These are phyloP conservation scores for Rhododendron griersonianum DNA, from an alignment of 148 eudicot species.

Conservation along the genomic window DNA sequence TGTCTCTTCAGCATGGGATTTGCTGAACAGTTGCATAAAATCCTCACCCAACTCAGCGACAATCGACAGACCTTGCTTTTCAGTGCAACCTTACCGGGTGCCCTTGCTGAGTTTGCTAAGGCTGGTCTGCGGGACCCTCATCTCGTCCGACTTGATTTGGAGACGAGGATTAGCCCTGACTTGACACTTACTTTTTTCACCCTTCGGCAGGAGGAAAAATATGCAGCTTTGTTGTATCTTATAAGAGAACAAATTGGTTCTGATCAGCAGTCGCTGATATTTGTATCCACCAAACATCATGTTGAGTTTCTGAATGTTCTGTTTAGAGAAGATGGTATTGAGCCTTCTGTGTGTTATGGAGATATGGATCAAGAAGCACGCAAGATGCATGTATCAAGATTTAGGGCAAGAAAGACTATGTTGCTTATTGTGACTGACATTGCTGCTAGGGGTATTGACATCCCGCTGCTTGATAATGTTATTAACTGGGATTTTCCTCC, in stretches of 20 bases:
- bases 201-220: conserved; percentile 82
- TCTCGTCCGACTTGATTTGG: conserved; percentile 84
- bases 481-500: conserved; percentile 88
- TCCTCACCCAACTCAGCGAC: conserved; percentile 69
- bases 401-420: conserved; percentile 84
- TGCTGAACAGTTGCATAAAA: conserved; percentile 83
- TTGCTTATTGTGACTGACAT: conserved; percentile 86
- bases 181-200: conserved; percentile 72
- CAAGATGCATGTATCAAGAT: conserved; percentile 62
- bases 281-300: conserved; percentile 87
- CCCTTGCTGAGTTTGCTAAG: conserved; percentile 92
- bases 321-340: conserved; percentile 66
- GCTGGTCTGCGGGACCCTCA: conserved; percentile 94
- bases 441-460: conserved; percentile 96
- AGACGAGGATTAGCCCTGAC: conserved; percentile 77
- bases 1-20: conserved; percentile 90
- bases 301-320: conserved; percentile 68
- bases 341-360: conserved; percentile 80
- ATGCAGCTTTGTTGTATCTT: conserved; percentile 76
- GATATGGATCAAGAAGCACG: conserved; percentile 96
- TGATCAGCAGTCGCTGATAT: conserved; percentile 70
- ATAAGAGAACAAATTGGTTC: conserved; percentile 61
- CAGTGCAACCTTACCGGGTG: conserved; percentile 94
- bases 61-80: conserved; percentile 93
- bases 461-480: conserved; percentile 94